Percentiles rank a stretch among this genome's conserved stretches.
phyloP scores from a whole-genome alignment of 2,329 filamentous ascomycete genomes.

The Raffaelea albimanens region DNA sequence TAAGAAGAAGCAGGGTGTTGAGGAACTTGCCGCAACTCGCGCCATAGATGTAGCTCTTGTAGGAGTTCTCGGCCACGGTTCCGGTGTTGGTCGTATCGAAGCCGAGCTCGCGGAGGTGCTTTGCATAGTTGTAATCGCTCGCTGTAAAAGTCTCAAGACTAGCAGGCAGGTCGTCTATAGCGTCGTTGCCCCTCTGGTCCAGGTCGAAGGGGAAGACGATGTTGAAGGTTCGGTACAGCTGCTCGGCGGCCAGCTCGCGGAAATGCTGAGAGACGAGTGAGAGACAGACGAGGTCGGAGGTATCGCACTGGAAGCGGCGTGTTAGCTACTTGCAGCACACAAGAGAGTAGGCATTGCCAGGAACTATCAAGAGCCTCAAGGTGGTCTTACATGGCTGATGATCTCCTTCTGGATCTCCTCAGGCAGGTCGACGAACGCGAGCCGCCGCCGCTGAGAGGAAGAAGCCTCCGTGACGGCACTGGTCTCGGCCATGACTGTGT shows the following conservation, averaged over 20 bases:
- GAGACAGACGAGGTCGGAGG: conserved; percentile 43
- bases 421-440: conserved; percentile 33
- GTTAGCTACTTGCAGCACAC: too few species aligned
- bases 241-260: conserved; percentile 45
- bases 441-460: background rate
- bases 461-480: background rate
- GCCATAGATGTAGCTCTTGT: conserved; percentile 44
- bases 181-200: conserved; percentile 37
- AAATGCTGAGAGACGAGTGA: conserved; percentile 50
- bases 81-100: conserved; percentile 47
- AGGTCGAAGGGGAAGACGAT: conserved; percentile 52
- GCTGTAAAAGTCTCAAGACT: conserved; percentile 53
- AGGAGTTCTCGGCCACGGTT: conserved; percentile 41
- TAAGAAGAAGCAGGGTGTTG: conserved; percentile 49
- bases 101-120: conserved; percentile 44
- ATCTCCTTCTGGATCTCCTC: conserved; percentile 40
- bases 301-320: conserved; percentile 29
- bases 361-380: too few species aligned
- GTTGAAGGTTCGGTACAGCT: conserved; percentile 50
- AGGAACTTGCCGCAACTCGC: conserved; percentile 54
- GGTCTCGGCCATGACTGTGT: background rate
- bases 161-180: conserved; percentile 47
- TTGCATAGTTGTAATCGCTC: conserved; percentile 54
- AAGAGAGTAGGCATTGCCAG: too few species aligned
- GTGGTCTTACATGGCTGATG: conserved; percentile 34